These are phyloP conservation scores for Trypanosoma rangeli DNA, from an alignment of 208 protist genomes.

Conservation along the genomic window DNA sequence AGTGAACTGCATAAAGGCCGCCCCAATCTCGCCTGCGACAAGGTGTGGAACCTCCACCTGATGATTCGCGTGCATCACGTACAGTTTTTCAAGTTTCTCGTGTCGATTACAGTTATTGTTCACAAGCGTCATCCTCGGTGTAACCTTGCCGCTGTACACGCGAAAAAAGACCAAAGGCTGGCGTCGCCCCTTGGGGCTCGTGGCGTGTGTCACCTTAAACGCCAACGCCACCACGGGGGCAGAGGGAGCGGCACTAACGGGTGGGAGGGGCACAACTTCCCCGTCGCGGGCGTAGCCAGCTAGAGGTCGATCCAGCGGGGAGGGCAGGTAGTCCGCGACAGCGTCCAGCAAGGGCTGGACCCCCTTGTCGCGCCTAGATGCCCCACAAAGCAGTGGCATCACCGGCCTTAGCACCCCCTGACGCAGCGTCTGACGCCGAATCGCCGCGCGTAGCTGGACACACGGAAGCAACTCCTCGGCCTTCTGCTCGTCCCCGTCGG, in stretches of 20 bases:
- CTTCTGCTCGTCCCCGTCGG: slow-evolving; percentile 69
- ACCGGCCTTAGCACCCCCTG: slow-evolving; percentile 28
- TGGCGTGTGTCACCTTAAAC: slow-evolving; percentile 91
- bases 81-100: slow-evolving; percentile 75
- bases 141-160: slow-evolving; percentile 89
- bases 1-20: slow-evolving; percentile 62
- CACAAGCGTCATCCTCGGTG: slow-evolving; percentile 51
- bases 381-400: slow-evolving; percentile 90
- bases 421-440: slow-evolving; percentile 59
- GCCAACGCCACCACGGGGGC: slow-evolving; percentile 82
- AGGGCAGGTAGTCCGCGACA: slow-evolving; percentile 90
- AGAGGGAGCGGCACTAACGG: slow-evolving; percentile 30
- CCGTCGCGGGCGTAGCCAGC: slow-evolving; percentile 46
- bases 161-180: slow-evolving; percentile 90
- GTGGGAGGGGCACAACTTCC: slow-evolving; percentile 42
- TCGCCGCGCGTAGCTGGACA: slow-evolving; percentile 48
- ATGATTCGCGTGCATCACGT: slow-evolving; percentile 88
- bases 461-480: slow-evolving; percentile 61
- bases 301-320: slow-evolving; percentile 81
- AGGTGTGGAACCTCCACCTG: slow-evolving; percentile 77
- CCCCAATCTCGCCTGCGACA: slow-evolving; percentile 77
- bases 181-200: slow-evolving; percentile 60
- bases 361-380: slow-evolving; percentile 87
- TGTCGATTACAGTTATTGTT: slow-evolving; percentile 65
- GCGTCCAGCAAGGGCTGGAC: slow-evolving; percentile 93